These are phyloP conservation scores for Alternaria arborescens DNA, from an alignment of 2,329 filamentous ascomycete species.

Conservation along the genomic window DNA sequence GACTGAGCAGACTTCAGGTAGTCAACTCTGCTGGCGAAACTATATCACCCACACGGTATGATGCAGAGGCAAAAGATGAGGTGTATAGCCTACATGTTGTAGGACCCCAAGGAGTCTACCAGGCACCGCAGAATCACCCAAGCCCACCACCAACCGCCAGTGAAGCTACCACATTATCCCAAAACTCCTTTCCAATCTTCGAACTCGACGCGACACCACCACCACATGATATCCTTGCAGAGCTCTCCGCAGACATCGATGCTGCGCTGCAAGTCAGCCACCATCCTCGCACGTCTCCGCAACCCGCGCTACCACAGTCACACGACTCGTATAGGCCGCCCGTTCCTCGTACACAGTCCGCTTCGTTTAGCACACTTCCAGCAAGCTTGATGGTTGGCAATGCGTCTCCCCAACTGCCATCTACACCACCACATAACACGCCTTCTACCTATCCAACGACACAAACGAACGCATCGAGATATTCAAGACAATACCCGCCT, in stretches of 20 bases:
- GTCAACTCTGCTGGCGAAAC: not conserved
- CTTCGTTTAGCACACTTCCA: slow-evolving; percentile 15
- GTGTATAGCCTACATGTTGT: slow-evolving; percentile 3
- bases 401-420: not conserved
- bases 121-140: not conserved
- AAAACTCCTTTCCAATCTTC: slow-evolving; percentile 1
- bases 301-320: not conserved
- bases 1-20: not conserved
- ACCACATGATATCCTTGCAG: slow-evolving; percentile 21
- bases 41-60: slow-evolving; percentile 1
- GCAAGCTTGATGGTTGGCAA: slow-evolving; percentile 32
- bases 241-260: slow-evolving; percentile 30
- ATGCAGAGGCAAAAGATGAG: not conserved
- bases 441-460: not conserved
- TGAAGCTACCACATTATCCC: not conserved
- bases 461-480: slow-evolving; percentile 15
- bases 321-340: not conserved
- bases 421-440: not conserved
- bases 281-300: not conserved
- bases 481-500: slow-evolving; percentile 24
- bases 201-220: slow-evolving; percentile 22
- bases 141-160: not conserved
- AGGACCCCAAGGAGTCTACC: slow-evolving; percentile 11
- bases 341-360: not conserved
- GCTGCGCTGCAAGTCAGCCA: slow-evolving; percentile 4